Conservation (phyloP, 768 basidiomycete genomes). For the Asterophora parasitica region DNA sequence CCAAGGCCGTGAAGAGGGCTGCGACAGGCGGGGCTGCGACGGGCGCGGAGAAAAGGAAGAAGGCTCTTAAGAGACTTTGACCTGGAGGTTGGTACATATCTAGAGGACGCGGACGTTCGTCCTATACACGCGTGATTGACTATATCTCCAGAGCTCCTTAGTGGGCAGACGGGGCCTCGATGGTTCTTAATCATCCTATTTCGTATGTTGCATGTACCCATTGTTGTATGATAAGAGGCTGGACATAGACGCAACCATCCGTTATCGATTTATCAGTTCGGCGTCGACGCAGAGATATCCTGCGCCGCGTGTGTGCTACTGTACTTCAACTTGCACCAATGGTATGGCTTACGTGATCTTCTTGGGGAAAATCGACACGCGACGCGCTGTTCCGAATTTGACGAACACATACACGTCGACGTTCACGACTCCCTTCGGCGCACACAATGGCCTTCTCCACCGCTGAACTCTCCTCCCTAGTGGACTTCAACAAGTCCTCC, state of each 20-base stretch:
- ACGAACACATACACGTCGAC: neutral
- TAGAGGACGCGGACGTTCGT: neutral
- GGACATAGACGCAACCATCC: too few relatives aligned
- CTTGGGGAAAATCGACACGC: neutral
- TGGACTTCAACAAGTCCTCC: conserved; percentile 65
- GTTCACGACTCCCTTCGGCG: conserved; percentile 9
- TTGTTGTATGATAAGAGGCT: conserved; percentile 11
- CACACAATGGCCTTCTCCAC: conserved; percentile 14
- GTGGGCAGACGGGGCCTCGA: neutral
- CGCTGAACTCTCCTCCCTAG: conserved; percentile 17
- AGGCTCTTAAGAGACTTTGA: conserved; percentile 77
- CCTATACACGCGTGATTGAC: neutral
- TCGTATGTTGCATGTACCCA: neutral
- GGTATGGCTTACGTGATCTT: conserved; percentile 6
- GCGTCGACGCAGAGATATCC: too few relatives aligned
- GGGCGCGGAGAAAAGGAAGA: conserved; percentile 81
- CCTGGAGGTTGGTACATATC: neutral
- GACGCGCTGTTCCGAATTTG: too few relatives aligned
- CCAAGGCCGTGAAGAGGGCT: conserved; percentile 68
- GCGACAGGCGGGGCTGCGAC: conserved; percentile 46
- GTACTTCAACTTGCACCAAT: too few relatives aligned
- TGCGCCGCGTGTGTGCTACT: too few relatives aligned
- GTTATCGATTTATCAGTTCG: too few relatives aligned
- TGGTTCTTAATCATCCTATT: conserved; percentile 2
- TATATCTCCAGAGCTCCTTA: neutral